Evolutionary conservation across 2,329 filamentous ascomycete genomes (phyloP), one percentile per base, ranked within the genome.

Genomic region (Acephala macrosclerotiorum): DNA sequence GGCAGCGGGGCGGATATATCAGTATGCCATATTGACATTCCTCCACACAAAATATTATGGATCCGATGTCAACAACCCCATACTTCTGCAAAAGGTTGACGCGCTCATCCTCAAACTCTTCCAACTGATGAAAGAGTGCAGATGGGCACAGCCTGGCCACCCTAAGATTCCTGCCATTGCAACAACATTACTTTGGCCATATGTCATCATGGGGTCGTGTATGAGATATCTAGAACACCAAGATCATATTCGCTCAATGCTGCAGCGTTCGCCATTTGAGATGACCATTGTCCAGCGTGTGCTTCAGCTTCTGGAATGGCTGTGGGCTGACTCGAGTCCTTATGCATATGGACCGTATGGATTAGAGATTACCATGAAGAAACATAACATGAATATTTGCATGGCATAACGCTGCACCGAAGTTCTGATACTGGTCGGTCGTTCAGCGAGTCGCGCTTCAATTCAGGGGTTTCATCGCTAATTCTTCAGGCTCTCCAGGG

Each of bases 181-280:
- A 20, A 58, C 55, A 2, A 58, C 55, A 14, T 9, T 58, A 33
- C 55, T 58, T 9, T 58, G 55, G 55, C 55, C 55, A 40, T 58
- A 40, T n/a, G 40, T 40, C 16, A 58, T 58, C 3, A 40, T 58
- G 14, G 55, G 55, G 1, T 58, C 55, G 7, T 58, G 55, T 26
- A 58, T 40, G 35, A 42, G 40, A 18, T 12, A 42, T 6, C 40
- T 16, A 18, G 14, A 18, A 18, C 40, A 42, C 18, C 40, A 40
- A 25, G n/a, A 5, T 16, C 40, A 40, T 18, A 36, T 58, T 26
- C 55, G 55, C 2, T 20, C n/a, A 16, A 40, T 58, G 25, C 33
- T 58, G n/a, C 25, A n/a, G 18, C 36, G n/a, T 18, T 58, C 55
- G 14, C 55, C 36, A 40, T 58, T 40, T 22, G 55, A 58, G 25